phyloP scores from a whole-genome alignment of 306 rosid genomes.

The Canavalia gladiata region DNA sequence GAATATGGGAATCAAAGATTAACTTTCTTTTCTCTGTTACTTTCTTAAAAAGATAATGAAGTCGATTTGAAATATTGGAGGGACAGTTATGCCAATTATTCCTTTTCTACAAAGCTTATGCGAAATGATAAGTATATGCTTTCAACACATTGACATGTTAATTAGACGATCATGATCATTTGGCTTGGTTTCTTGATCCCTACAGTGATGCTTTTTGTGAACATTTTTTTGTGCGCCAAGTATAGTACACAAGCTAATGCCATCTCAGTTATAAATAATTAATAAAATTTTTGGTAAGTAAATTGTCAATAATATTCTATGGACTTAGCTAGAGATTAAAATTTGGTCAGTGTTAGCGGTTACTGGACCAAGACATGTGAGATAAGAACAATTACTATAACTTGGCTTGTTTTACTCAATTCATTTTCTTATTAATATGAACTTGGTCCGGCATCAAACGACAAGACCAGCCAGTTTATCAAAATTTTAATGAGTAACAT shows the following conservation, averaged over 20 bases:
- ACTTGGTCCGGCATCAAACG: constrained; percentile 27
- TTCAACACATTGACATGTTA: constrained; percentile 5
- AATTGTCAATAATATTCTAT: neutral
- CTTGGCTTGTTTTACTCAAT: constrained; percentile 1
- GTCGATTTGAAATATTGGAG: constrained; percentile 7
- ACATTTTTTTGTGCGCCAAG: neutral
- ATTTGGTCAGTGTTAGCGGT: constrained; percentile 11
- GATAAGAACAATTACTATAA: neutral
- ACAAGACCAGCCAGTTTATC: neutral
- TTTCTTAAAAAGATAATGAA: neutral
- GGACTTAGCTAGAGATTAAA: neutral
- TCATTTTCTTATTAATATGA: neutral
- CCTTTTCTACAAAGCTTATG: constrained; percentile 17
- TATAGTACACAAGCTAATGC: neutral
- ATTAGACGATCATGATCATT: neutral
- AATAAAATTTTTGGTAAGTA: neutral
- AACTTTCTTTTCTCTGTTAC: neutral
- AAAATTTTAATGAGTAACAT: neutral
- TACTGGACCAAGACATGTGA: constrained; percentile 17
- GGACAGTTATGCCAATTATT: neutral
- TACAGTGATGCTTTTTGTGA: neutral
- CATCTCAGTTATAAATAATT: neutral
- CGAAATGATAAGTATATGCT: constrained; percentile 20
- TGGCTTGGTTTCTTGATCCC: neutral
- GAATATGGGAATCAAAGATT: constrained; percentile 1